Evolutionary conservation across 2,329 filamentous ascomycete genomes (phyloP), one percentile per base, ranked within the genome.

Genomic region (Penicillium carneum): DNA sequence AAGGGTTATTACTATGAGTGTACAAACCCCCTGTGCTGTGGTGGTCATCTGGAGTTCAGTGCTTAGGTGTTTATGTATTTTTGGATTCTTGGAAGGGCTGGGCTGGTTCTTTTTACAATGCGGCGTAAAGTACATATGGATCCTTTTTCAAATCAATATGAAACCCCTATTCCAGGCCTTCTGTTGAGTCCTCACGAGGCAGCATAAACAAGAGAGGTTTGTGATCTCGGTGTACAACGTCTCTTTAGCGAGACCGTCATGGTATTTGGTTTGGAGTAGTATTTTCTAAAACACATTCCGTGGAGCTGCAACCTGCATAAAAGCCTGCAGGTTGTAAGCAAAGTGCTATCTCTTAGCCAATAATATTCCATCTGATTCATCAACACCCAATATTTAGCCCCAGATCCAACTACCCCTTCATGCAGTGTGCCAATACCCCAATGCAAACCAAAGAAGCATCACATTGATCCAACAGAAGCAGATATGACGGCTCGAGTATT

Each of bases 401-500:
- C 18, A 43, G 20, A 33, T 43, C 14, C 18, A 53, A 23, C 38
- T 23, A 5, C 50, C 38, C 50, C 38, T 43, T 38, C 18, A 49
- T 36, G 33, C n/a, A 42, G n/a, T 31, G 5, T 42, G 20, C n/a
- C 49, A 31, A 16, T n/a, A 20, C 12, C 23, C n/a, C 3, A 33
- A 52, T 52, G 36, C 36, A 41, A 10, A 38, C 4, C 20, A 49
- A 36, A 36, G 18, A 26, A 29, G n/a, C 49, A 52, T 52, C 34
- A 29, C n/a, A 36, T 36, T 52, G 16, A 26, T 42, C n/a, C 36
- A 42, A 34, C 34, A 39, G 34, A 38, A 20, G 36, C 38, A 5
- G 38, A 33, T 12, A 20, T 33, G 18, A 26, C 18, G 3, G n/a
- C 4, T 33, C 36, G 6, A 36, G 31, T 7, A 63, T 74, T 26